Evolutionary conservation across 2,329 filamentous ascomycete species (phyloP), one percentile per base, ranked within the genome.

Genomic region (Exophiala lecanii-corni): DNA sequence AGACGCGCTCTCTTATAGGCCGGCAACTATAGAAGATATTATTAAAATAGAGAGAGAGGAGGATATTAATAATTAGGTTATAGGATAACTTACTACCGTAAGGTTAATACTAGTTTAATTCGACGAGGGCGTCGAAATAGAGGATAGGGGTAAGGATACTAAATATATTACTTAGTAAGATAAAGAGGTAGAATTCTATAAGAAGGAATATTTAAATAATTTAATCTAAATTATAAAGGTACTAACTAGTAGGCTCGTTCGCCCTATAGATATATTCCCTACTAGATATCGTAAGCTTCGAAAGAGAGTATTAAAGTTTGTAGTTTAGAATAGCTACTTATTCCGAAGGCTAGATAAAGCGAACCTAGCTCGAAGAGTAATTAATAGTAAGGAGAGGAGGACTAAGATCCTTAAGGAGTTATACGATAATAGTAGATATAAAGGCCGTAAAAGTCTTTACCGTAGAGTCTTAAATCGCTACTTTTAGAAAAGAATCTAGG

Each of bases 61-160:
- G 16, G 30, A 33, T 33, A 33, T 33, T 33, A 33, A n/a, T 33
- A 33, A 17, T 7, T 33, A 33, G 23, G 23, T 26, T 7, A 12
- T 26, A 26, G 23, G 23, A 12, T 26, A 26, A 26, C 12, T 12
- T 26, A 26, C 23, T 26, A 26, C 23, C 12, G 23, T 26, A 26
- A 26, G 23, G 23, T 26, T 26, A 26, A 7, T 26, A 26, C 23
- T 26, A 26, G 12, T 26, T 26, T 26, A 26, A 6, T 26, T 12
- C 12, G 12, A 6, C 12, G 12, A 7, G 12, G 12, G 23, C 23
- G 23, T 6, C 7, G 6, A 26, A 26, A 6, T 26, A 7, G 12
- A 26, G 12, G 6, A 26, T 26, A 26, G 7, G 23, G 23, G 23
- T 26, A 26, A 12, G 12, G 12, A 26, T 12, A 7, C 23, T 26